Evolutionary conservation across 345 rosid genomes (phyloP).

Genomic region (Linum usitatissimum): DNA sequence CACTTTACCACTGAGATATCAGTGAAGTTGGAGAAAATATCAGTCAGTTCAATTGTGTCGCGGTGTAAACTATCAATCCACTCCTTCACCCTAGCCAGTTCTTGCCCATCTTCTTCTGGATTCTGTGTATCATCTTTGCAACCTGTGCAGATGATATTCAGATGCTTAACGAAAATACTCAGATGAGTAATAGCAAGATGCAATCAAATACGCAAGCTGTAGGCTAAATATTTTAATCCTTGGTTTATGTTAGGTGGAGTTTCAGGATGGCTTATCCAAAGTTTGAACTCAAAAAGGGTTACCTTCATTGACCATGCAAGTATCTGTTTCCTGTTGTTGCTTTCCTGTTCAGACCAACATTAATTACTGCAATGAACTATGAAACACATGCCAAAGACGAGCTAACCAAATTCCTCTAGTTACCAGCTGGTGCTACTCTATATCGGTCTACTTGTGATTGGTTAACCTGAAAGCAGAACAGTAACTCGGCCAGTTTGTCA

Average conservation of each 20-base stretch:
- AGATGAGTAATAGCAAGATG: neutral
- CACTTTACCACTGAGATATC: conserved; percentile 68
- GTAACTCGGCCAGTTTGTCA: neutral
- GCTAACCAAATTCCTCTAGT: conserved; percentile 12
- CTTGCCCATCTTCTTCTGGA: conserved; percentile 67
- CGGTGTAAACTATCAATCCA: conserved; percentile 54
- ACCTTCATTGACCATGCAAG: conserved; percentile 62
- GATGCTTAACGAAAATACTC: neutral
- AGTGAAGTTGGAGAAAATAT: conserved; percentile 67
- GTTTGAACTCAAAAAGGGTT: conserved; percentile 1
- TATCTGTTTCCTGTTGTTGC: conserved; percentile 38
- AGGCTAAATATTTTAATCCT: neutral
- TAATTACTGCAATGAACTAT: no score
- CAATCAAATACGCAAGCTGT: neutral
- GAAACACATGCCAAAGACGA: neutral
- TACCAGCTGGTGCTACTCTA: conserved; percentile 63
- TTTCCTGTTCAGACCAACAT: conserved; percentile 37
- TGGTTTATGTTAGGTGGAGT: neutral
- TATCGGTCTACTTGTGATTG: conserved; percentile 49
- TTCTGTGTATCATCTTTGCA: conserved; percentile 69
- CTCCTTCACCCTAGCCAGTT: conserved; percentile 67
- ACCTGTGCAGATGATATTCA: conserved; percentile 2
- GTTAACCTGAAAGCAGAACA: conserved; percentile 34
- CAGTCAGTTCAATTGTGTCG: conserved; percentile 50
- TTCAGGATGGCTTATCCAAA: neutral